A percentile compares a stretch with the other conserved stretches of the same genome.
phyloP scores from a whole-genome alignment of 768 basidiomycete species.

The Pulveroboletus sp. region DNA sequence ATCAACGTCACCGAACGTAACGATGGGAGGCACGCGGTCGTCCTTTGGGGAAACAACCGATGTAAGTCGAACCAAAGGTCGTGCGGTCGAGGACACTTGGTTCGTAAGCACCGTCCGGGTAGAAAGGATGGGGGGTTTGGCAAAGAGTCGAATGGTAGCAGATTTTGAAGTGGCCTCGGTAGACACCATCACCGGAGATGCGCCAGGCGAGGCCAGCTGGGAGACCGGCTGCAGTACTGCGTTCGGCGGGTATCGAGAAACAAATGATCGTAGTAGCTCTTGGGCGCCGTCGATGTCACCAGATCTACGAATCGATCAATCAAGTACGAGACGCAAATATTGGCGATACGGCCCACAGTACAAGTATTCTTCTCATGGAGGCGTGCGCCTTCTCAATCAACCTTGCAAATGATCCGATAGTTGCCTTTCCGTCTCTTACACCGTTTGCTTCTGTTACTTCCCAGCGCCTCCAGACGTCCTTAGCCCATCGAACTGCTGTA shows the following conservation, averaged over 20 bases:
- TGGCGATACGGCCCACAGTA: constrained; percentile 46
- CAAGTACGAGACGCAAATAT: not conserved
- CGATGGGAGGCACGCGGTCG: constrained; percentile 72
- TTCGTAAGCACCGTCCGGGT: constrained; percentile 50
- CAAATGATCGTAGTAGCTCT: constrained; percentile 56
- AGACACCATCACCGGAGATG: not conserved
- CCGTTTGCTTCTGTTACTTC: constrained; percentile 39
- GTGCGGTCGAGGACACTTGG: constrained; percentile 19
- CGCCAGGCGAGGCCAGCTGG: not conserved
- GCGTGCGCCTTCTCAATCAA: constrained; percentile 64
- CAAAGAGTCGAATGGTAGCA: constrained; percentile 16
- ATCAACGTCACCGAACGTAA: constrained; percentile 76
- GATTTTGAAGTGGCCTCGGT: constrained; percentile 3
- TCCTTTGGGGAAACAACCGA: constrained; percentile 59
- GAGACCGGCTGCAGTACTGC: constrained; percentile 37
- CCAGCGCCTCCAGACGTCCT: constrained; percentile 69
- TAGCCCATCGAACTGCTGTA: constrained; percentile 47
- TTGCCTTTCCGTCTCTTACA: constrained; percentile 21
- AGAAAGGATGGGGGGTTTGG: constrained; percentile 49
- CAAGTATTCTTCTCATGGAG: constrained; percentile 60
- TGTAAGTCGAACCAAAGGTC: constrained; percentile 70
- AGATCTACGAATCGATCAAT: constrained; percentile 33
- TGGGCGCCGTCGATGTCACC: constrained; percentile 51
- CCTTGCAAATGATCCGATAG: constrained; percentile 33
- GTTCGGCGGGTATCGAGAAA: constrained; percentile 56